Conservation (phyloP, 2,329 filamentous ascomycete genomes). For the Ophiostoma sp. region DNA sequence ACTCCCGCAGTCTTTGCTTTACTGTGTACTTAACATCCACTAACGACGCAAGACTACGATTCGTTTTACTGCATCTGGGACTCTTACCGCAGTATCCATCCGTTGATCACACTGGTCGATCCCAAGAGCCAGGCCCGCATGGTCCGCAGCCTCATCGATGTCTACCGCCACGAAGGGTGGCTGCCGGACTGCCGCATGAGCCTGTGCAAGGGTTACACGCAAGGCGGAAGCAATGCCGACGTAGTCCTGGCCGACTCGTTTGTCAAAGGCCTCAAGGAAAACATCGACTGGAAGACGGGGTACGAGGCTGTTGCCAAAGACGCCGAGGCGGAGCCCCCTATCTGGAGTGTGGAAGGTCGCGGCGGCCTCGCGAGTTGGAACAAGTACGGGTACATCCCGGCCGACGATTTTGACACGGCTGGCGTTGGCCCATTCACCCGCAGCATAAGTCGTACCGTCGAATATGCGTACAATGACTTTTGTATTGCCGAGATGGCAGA, state of each 20-base stretch:
- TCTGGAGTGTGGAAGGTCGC: constrained; percentile 66
- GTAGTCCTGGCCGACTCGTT: constrained; percentile 63
- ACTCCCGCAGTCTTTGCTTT: no score
- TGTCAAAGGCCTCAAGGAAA: constrained; percentile 32
- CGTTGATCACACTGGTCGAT: constrained; percentile 61
- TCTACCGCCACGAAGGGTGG: constrained; percentile 63
- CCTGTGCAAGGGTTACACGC: constrained; percentile 65
- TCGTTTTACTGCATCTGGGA: constrained; percentile 72
- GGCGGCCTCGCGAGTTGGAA: constrained; percentile 71
- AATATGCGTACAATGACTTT: constrained; percentile 75
- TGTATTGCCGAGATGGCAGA: constrained; percentile 59
- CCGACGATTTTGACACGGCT: constrained; percentile 59
- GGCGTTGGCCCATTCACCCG: constrained; percentile 66
- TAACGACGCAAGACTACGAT: constrained; percentile 48
- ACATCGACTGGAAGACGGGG: constrained; percentile 61
- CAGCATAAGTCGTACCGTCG: constrained; percentile 65
- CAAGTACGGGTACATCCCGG: constrained; percentile 62
- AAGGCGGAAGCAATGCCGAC: constrained; percentile 71
- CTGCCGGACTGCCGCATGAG: constrained; percentile 72
- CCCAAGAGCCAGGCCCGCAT: constrained; percentile 57
- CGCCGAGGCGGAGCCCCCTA: constrained; percentile 62
- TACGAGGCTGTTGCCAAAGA: constrained; percentile 59
- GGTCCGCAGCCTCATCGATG: constrained; percentile 67
- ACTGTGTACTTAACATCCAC: background rate
- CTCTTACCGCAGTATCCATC: constrained; percentile 59